These are phyloP conservation scores for button mushroom (Agaricus bisporus) DNA, from an alignment of 768 basidiomycete genomes.

Conservation along the genomic window DNA sequence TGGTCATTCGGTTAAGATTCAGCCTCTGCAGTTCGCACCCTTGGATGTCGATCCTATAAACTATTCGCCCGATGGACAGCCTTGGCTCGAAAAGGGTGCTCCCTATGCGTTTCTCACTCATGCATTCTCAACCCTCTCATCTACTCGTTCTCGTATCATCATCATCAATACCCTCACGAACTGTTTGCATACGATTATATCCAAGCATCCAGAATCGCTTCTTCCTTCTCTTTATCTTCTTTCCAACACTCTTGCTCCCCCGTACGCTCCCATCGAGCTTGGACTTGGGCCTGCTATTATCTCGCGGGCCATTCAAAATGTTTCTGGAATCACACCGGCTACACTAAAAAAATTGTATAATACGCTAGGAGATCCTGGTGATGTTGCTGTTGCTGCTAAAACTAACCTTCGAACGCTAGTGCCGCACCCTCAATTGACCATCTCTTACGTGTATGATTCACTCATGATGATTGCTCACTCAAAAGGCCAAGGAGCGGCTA, in stretches of 20 bases:
- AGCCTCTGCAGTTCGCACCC: slow-evolving; percentile 18
- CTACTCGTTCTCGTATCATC: slow-evolving; percentile 66
- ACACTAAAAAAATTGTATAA: slow-evolving; percentile 65
- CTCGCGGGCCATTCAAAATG: slow-evolving; percentile 63
- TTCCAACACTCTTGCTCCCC: slow-evolving; percentile 73
- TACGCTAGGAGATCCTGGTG: slow-evolving; percentile 76
- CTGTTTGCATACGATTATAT: slow-evolving; percentile 60
- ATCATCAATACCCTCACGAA: slow-evolving; percentile 72
- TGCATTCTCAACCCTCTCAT: slow-evolving; percentile 51
- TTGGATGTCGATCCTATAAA: slow-evolving; percentile 44
- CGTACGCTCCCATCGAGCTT: slow-evolving; percentile 66
- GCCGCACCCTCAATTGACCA: slow-evolving; percentile 60
- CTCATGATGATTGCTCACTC: slow-evolving; percentile 60
- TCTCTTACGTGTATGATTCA: slow-evolving; percentile 60
- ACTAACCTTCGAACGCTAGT: slow-evolving; percentile 68
- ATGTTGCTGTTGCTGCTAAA: slow-evolving; percentile 83
- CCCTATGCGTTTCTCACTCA: slow-evolving; percentile 72
- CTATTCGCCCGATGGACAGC: slow-evolving; percentile 36
- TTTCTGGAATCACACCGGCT: slow-evolving; percentile 56
- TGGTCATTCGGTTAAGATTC: neutral
- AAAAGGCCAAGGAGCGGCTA: slow-evolving; percentile 72
- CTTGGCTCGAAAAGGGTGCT: slow-evolving; percentile 37
- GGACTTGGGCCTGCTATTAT: slow-evolving; percentile 65
- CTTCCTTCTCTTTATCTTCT: slow-evolving; percentile 75
- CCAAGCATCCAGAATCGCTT: slow-evolving; percentile 62